Evolutionary conservation across 768 basidiomycete genomes (phyloP), one percentile per base, ranked within the genome.

Genomic region (Sarcomyxa edulis): DNA sequence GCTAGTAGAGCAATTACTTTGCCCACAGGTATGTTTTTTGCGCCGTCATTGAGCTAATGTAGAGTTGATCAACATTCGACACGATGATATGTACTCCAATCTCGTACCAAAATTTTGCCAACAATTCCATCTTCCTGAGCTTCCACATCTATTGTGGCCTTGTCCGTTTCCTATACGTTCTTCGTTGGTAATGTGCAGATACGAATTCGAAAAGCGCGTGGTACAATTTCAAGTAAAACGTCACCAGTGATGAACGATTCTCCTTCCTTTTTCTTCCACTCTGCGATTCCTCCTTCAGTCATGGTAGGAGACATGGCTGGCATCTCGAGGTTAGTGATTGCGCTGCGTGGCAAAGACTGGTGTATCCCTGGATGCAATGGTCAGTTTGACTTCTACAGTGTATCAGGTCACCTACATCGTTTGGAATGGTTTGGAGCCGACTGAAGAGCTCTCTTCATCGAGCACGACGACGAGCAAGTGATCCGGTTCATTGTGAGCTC

Each of bases 301-400:
- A 97, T 93, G 9, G 91, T 95, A 10, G 92, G 93, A 3, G 87
- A 93, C 92, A 97, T 95, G 42, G 94, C 94, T 4, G 94, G 94
- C 91, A 97, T 95, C 49, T 76, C 66, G 42, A 95, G 76, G 45
- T 80, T 74, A 33, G 86, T 81, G 35, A 89, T 71, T 22, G 83
- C 89, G 47, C 60, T 60, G 30, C 75, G 71, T 31, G 58, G 51
- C 36, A 61, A 50, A 31, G 75, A 66, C 25, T 68, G 61, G 55
- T 82, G 84, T 35, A 88, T 53, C 40, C 66, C 79, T 83, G 49
- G 24, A 21, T 10, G 21, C 20, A 37, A 38, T 28, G 37, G 31
- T 29, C 20, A 8, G 27, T 9, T 7, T 19, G 12, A 28, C 6
- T 20, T 28, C 27, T n/a, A 12, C 8, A 18, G n/a, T 28, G 3